Base-by-base conservation (phyloP, 495 filamentous ascomycete species). In the Immersiella caudata region DNA sequence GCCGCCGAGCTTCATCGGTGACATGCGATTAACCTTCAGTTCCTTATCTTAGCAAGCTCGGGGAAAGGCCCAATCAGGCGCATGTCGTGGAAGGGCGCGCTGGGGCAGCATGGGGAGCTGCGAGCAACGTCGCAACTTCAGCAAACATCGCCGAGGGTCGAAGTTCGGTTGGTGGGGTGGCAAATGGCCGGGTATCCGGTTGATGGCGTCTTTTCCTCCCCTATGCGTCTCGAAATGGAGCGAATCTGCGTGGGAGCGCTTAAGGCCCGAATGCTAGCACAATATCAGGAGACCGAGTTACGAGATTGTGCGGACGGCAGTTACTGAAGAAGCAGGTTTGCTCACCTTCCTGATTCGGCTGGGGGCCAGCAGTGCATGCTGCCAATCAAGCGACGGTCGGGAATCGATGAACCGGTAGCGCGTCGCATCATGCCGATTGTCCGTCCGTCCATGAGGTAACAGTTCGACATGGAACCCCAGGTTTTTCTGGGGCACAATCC, bases 341-440 rank as follows among this genome's bases (percentile, higher is more conserved):
- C n/a, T 46, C 7, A 55, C 52, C 52, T 55, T 55, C 52, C 52
- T 14, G 24, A 55, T 55, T 24, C 2, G 52, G 52, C 9, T 6
- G 20, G 9, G 52, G 7, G 16, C 40, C 40, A 46, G 11, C 2
- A 18, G 9, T 46, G 40, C 40, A 18, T 18, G 40, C 40, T 46
- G 16, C 40, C 40, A 46, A 46, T 46, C 11, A 14, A 12, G 40
- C 11, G 11, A 18, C 16, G 40, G 40, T 18, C 40, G 40, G 40
- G 40, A 3, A 46, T 4, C 4, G 40, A 14, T 6, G 16, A 46
- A 46, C 5, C 40, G 6, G 40, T 12, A 14, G 57, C 29, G 26
- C 57, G 57, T 36, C 57, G 36, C 29, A 60, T 35, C 57, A 60
- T 18, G 57, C 57, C 57, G 29, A 33, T 60, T 29, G 16, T 18